Evolutionary conservation across 192 early-diverging fungal genomes (phyloP).

Genomic region (Diversispora eburnea): DNA sequence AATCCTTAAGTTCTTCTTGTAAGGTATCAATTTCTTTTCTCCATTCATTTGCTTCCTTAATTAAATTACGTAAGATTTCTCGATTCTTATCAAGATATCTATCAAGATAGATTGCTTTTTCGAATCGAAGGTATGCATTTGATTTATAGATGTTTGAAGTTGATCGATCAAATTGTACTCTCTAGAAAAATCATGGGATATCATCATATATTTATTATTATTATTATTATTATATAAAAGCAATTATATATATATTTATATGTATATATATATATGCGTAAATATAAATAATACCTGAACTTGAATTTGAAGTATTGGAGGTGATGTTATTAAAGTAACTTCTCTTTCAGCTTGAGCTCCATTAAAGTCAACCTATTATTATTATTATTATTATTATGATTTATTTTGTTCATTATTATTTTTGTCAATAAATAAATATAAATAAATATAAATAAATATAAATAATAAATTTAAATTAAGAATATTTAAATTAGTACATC

Average conservation of each 20-base stretch:
- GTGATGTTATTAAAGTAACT: constrained; percentile 49
- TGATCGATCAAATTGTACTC: constrained; percentile 62
- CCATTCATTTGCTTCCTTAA: constrained; percentile 29
- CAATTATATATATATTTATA: too few species aligned
- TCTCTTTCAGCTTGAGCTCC: constrained; percentile 38
- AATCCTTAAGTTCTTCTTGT: constrained; percentile 32
- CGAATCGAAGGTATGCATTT: constrained; percentile 62
- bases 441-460: too few species aligned
- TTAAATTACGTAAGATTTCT: constrained; percentile 25
- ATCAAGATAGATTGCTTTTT: constrained; percentile 58
- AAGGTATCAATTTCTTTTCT: constrained; percentile 34
- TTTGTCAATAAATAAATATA: too few species aligned
- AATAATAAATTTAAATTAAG: too few species aligned
- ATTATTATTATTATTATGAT: too few species aligned
- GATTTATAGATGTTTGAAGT: constrained; percentile 62
- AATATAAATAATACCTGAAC: constrained; percentile 41
- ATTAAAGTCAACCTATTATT: constrained; percentile 30
- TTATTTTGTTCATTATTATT: too few species aligned
- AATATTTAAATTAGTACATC: too few species aligned
- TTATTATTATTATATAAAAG: too few species aligned
- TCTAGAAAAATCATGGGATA: constrained; percentile 25
- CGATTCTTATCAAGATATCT: constrained; percentile 47
- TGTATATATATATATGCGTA: too few species aligned
- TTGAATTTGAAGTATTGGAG: constrained; percentile 69
- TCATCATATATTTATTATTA: too few species aligned